Base-by-base conservation (phyloP, 345 rosid species). In the Jatropha curcas region DNA sequence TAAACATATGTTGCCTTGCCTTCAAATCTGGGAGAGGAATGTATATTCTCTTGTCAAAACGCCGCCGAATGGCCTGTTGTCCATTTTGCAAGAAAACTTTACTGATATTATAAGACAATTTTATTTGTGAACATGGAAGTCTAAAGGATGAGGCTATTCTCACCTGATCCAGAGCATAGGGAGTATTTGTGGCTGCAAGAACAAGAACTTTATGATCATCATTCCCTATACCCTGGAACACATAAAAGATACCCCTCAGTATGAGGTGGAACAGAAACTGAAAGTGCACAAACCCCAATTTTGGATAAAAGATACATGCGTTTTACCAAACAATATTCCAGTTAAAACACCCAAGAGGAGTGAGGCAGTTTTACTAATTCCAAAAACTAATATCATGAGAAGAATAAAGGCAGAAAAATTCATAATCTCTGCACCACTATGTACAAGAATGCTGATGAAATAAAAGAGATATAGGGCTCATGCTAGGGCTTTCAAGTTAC, bases 41-140 rank as follows among this genome's bases (percentile, higher is more conserved):
- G 74, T 93, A 93, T 53, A 93, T 93, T 58, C 98, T 91, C 89
- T 93, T 93, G 85, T 93, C 98, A 82, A 93, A 93, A 75, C 98
- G 98, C 59, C 98, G 76, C 34, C 98, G 77, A 53, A 93, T 88
- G 62, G 98, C 98, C 98, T 93, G 89, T 45, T 78, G 70, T 75
- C 62, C 77, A 52, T 60, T 82, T 43, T 50, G 37, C 73, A 73
- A 14, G 20, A 11, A 52, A 12, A 51, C 14, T 25, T 48, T n/a
- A n/a, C 11, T n/a, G 16, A 41, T 67, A 67, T 60, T 3, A 60
- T 1, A 6, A 6, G 25, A 7, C 12, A n/a, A n/a, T n/a, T 53
- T 7, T n/a, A 53, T 53, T 53, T 22, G 10, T 11, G 13, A n/a
- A 2, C 25, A 7, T 2, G 7, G 10, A 53, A 53, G 58, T 53